Percentiles rank a stretch among this genome's conserved stretches.
phyloP scores from a whole-genome alignment of 192 early-diverging fungal genomes.

The Coemansia sp. region DNA sequence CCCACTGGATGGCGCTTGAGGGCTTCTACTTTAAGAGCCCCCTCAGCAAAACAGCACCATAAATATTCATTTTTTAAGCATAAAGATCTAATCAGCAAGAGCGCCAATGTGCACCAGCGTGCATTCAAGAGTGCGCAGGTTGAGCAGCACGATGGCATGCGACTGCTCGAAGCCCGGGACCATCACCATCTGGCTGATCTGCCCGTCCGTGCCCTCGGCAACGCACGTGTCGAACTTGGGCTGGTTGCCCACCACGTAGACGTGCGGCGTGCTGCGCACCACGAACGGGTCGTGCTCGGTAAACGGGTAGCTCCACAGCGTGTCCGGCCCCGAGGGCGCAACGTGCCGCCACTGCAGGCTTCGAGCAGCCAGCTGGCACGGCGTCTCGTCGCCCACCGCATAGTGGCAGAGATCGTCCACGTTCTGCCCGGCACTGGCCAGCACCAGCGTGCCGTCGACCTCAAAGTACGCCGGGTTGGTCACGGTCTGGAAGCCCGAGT shows the following conservation, averaged over 20 bases:
- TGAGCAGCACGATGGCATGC: constrained; percentile 71
- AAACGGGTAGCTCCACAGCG: constrained; percentile 93
- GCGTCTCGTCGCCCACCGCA: constrained; percentile 41
- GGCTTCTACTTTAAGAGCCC: constrained; percentile 28
- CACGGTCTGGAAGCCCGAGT: constrained; percentile 62
- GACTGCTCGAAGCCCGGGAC: constrained; percentile 75
- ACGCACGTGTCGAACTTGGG: constrained; percentile 56
- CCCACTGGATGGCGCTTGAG: constrained; percentile 48
- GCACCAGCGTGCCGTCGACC: constrained; percentile 65
- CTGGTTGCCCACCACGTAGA: constrained; percentile 93
- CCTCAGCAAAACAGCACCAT: too few species aligned
- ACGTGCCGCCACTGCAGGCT: constrained; percentile 84
- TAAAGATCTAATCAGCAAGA: too few species aligned
- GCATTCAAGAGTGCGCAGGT: constrained; percentile 65
- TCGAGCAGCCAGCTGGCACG: constrained; percentile 68
- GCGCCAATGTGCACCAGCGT: constrained; percentile 15
- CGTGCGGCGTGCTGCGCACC: constrained; percentile 65
- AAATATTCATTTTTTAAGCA: too few species aligned
- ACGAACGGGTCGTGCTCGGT: constrained; percentile 86
- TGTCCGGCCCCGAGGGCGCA: constrained; percentile 92
- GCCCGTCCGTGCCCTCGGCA: constrained; percentile 55
- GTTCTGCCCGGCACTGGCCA: constrained; percentile 84
- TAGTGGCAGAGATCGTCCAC: constrained; percentile 84
- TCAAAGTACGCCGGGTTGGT: constrained; percentile 81
- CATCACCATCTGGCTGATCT: constrained; percentile 65